Conservation (phyloP, 805 yeast genomes). For the Kuraishia molischiana region DNA sequence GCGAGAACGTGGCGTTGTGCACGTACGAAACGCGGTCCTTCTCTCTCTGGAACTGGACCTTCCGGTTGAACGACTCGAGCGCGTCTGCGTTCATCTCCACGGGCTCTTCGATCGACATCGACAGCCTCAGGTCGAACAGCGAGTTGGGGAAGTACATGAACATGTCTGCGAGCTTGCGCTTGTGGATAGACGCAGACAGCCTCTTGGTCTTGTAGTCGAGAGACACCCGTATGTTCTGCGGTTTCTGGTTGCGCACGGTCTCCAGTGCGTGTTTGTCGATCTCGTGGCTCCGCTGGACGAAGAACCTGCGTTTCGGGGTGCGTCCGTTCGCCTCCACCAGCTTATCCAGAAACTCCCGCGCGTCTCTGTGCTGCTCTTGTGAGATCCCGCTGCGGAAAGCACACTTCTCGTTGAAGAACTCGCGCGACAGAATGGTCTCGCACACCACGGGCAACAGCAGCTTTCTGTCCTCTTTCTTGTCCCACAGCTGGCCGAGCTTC, state of each 20-base stretch:
- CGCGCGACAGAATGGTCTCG: constrained; percentile 44
- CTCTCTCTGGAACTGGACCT: constrained; percentile 42
- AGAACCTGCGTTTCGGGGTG: constrained; percentile 39
- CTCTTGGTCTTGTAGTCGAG: constrained; percentile 62
- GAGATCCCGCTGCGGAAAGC: constrained; percentile 60
- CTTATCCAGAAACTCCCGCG: constrained; percentile 43
- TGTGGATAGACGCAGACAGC: constrained; percentile 58
- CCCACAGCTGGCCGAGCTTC: constrained; percentile 64
- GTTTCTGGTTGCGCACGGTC: constrained; percentile 53
- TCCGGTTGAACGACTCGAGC: constrained; percentile 42
- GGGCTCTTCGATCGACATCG: constrained; percentile 73
- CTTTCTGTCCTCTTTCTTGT: constrained; percentile 51
- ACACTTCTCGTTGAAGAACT: constrained; percentile 44
- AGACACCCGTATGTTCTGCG: constrained; percentile 55
- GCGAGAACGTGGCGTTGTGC: constrained; percentile 66
- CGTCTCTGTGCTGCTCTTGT: constrained; percentile 47
- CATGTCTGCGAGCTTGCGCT: constrained; percentile 65
- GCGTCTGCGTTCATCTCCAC: constrained; percentile 40
- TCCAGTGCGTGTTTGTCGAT: constrained; percentile 57
- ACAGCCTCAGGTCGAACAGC: constrained; percentile 65
- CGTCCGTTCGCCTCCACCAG: constrained; percentile 41
- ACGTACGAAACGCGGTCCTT: constrained; percentile 66
- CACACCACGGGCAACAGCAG: constrained; percentile 58
- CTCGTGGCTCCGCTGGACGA: constrained; percentile 49
- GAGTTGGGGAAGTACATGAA: constrained; percentile 68